These are phyloP conservation scores for Boletellus ananiceps DNA, from an alignment of 768 basidiomycete species.

Conservation along the genomic window DNA sequence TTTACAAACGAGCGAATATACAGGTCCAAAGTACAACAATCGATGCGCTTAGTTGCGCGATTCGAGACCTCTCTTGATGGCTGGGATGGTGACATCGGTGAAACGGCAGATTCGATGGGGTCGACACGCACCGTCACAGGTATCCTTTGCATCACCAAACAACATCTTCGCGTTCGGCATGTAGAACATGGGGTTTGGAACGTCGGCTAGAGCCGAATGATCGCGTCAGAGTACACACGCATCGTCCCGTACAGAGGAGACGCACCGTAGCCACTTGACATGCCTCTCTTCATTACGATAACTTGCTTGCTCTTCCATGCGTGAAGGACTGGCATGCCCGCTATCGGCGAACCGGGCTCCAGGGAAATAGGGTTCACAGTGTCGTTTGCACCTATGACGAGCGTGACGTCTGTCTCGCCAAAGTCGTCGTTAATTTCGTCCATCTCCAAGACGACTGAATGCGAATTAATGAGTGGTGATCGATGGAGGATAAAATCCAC, in stretches of 20 bases:
- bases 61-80: slow-evolving; percentile 60
- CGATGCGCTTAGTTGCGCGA: slow-evolving; percentile 18
- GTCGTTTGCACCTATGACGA: slow-evolving; percentile 90
- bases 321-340: slow-evolving; percentile 89
- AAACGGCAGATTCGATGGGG: background rate
- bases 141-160: slow-evolving; percentile 89
- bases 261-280: slow-evolving; percentile 83
- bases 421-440: slow-evolving; percentile 95
- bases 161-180: slow-evolving; percentile 88
- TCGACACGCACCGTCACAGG: slow-evolving; percentile 65
- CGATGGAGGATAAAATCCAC: no score
- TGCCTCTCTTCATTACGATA: slow-evolving; percentile 88
- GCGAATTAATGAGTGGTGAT: background rate
- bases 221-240: background rate
- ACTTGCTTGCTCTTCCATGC: slow-evolving; percentile 94
- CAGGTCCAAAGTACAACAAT: slow-evolving; percentile 11
- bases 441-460: slow-evolving; percentile 82
- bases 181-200: slow-evolving; percentile 93
- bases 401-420: slow-evolving; percentile 79
- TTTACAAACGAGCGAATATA: slow-evolving; percentile 22
- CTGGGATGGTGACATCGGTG: slow-evolving; percentile 26
- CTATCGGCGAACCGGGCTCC: slow-evolving; percentile 82
- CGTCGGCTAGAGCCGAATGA: slow-evolving; percentile 54
- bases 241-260: background rate
- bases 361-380: slow-evolving; percentile 90